Conservation (phyloP, 2,329 filamentous ascomycete genomes). For the Pestalotiopsis sp. region DNA sequence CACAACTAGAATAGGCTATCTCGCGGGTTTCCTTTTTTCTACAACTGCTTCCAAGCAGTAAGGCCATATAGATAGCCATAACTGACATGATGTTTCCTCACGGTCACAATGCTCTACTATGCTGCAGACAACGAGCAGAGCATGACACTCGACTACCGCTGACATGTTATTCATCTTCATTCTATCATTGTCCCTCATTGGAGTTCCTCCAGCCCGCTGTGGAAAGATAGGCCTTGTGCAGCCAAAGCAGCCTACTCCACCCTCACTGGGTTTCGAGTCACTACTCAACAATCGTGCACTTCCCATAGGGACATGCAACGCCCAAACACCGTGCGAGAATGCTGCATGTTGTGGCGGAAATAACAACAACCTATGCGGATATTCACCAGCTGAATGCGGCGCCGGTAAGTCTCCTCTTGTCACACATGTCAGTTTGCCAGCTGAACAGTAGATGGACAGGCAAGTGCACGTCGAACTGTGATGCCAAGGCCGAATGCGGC, state of each 20-base stretch:
- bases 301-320: slow-evolving; percentile 18
- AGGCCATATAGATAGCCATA: neutral
- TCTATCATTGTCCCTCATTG: neutral
- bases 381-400: slow-evolving; percentile 18
- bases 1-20: too few relatives aligned
- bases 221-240: neutral
- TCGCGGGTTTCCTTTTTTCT: too few relatives aligned
- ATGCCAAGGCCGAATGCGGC: slow-evolving; percentile 10
- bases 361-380: slow-evolving; percentile 12
- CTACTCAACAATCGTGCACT: slow-evolving; percentile 3
- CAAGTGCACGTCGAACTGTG: slow-evolving; percentile 6
- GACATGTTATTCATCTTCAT: neutral
- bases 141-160: neutral
- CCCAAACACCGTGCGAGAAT: slow-evolving; percentile 23
- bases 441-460: neutral
- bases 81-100: neutral
- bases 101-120: neutral
- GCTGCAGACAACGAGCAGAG: too few relatives aligned
- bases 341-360: slow-evolving; percentile 28
- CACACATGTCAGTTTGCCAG: neutral
- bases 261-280: neutral
- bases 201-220: neutral
- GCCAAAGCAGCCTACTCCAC: neutral
- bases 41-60: too few relatives aligned
- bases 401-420: slow-evolving; percentile 16